A percentile compares a stretch with the other conserved stretches of the same genome.
Evolutionary conservation across 257 asterid species (phyloP).

Genomic region (Nicotiana attenuata): DNA sequence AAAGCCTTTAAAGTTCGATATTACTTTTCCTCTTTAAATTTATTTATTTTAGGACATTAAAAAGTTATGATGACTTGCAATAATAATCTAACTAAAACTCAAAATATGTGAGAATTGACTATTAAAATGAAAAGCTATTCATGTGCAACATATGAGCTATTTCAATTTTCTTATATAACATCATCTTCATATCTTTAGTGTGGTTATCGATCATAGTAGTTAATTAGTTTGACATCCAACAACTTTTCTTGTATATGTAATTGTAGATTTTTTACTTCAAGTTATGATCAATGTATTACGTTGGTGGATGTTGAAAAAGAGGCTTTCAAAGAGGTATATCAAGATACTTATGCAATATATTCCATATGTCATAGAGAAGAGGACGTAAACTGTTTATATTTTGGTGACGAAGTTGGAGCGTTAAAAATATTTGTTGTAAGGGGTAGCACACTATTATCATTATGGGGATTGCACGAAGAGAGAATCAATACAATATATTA

Average conservation of each 20-base stretch:
- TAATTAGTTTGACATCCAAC: not conserved
- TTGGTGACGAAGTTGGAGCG: slow-evolving; percentile 54
- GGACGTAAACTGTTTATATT: slow-evolving; percentile 52
- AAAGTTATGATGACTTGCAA: not conserved
- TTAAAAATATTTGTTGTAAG: slow-evolving; percentile 55
- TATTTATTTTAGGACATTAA: not conserved
- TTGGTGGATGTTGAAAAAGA: slow-evolving; percentile 73
- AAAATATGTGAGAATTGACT: not conserved
- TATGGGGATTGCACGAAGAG: slow-evolving; percentile 45
- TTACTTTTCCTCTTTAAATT: not conserved
- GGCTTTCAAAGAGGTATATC: slow-evolving; percentile 51
- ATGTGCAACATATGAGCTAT: not conserved
- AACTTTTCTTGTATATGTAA: not conserved
- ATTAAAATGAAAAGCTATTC: not conserved
- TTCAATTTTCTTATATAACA: not conserved
- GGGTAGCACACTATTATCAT: slow-evolving; percentile 44
- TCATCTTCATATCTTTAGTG: not conserved
- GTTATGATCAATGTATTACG: slow-evolving; percentile 68
- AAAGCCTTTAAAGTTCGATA: no score
- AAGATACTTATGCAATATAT: slow-evolving; percentile 37
- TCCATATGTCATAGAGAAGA: slow-evolving; percentile 43
- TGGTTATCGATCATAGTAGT: not conserved
- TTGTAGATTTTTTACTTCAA: slow-evolving; percentile 73
- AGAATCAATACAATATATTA: slow-evolving; percentile 81
- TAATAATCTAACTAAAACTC: not conserved